Conservation (phyloP, 441 rosid species). For the Aquilaria agallochum region DNA sequence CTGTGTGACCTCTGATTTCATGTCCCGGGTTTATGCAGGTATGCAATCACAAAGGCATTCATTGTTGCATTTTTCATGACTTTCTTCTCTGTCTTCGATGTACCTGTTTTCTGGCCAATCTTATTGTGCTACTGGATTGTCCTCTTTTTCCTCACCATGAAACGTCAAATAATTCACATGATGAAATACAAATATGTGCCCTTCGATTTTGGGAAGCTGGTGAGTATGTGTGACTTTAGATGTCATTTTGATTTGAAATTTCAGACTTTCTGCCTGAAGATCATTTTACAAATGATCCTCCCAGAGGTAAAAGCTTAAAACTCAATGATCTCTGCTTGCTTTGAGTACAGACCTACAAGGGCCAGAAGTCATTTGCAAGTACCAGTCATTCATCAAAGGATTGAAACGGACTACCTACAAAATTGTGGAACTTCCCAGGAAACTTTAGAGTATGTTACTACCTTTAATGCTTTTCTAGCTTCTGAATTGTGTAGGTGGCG, state of each 20-base stretch:
- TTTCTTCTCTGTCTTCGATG: slow-evolving; percentile 51
- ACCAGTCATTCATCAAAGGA: too few relatives aligned
- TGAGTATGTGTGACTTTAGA: slow-evolving; percentile 5
- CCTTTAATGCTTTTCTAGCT: too few relatives aligned
- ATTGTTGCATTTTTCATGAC: slow-evolving; percentile 53
- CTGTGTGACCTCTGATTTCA: background rate
- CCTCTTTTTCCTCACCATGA: slow-evolving; percentile 47
- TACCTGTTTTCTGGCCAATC: slow-evolving; percentile 67
- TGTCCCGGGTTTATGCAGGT: slow-evolving; percentile 25
- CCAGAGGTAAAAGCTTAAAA: too few relatives aligned
- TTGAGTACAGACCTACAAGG: too few relatives aligned
- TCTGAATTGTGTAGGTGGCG: too few relatives aligned
- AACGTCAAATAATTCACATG: slow-evolving; percentile 49
- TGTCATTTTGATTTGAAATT: slow-evolving; percentile 1
- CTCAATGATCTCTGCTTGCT: too few relatives aligned
- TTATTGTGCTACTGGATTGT: slow-evolving; percentile 55
- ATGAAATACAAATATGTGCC: slow-evolving; percentile 44
- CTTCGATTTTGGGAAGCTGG: slow-evolving; percentile 28
- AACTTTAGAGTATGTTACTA: too few relatives aligned
- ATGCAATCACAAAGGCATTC: slow-evolving; percentile 50
- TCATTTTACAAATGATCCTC: too few relatives aligned
- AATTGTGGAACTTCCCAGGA: too few relatives aligned
- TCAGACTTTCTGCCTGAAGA: background rate
- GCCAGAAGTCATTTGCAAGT: too few relatives aligned
- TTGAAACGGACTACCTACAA: too few relatives aligned